Percentiles rank a stretch among this genome's conserved stretches.
Evolutionary conservation across 176 grass and related monocot genomes (phyloP).

Genomic region (Zea luxurians): DNA sequence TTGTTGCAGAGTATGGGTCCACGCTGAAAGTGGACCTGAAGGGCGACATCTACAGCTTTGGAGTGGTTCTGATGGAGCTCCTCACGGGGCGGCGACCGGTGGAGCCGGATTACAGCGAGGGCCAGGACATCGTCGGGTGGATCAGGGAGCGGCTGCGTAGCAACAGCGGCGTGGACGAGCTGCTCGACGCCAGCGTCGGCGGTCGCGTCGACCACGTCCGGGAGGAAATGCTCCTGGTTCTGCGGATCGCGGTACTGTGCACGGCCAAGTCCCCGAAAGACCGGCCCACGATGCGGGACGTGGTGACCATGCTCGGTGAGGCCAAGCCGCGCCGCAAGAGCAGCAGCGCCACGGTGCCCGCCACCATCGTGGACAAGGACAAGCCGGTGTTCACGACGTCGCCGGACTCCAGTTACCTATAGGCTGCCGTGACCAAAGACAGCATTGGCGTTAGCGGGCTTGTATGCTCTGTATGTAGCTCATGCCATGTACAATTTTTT

Average conservation of each 20-base stretch:
- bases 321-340: constrained; percentile 93
- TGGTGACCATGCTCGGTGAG: constrained; percentile 87
- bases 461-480: constrained; percentile 45
- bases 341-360: constrained; percentile 57
- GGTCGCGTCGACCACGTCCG: constrained; percentile 70
- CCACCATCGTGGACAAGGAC: constrained; percentile 67
- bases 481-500: constrained; percentile 23
- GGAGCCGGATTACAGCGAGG: constrained; percentile 77
- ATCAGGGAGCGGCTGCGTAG: constrained; percentile 65
- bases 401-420: constrained; percentile 64
- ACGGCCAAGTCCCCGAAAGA: constrained; percentile 89
- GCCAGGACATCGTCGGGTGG: constrained; percentile 80
- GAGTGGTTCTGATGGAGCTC: constrained; percentile 86
- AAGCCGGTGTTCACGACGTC: constrained; percentile 92
- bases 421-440: constrained; percentile 16
- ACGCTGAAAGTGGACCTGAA: constrained; percentile 94
- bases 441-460: not conserved
- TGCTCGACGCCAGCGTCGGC: constrained; percentile 67
- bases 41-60: constrained; percentile 97
- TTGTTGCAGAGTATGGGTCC: constrained; percentile 76
- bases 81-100: constrained; percentile 75
- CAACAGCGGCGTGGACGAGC: constrained; percentile 68
- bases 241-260: constrained; percentile 84
- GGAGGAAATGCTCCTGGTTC: constrained; percentile 94
- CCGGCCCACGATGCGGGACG: constrained; percentile 85